Evolutionary conservation across 306 rosid genomes (phyloP).

Genomic region (Castanopsis chinensis): DNA sequence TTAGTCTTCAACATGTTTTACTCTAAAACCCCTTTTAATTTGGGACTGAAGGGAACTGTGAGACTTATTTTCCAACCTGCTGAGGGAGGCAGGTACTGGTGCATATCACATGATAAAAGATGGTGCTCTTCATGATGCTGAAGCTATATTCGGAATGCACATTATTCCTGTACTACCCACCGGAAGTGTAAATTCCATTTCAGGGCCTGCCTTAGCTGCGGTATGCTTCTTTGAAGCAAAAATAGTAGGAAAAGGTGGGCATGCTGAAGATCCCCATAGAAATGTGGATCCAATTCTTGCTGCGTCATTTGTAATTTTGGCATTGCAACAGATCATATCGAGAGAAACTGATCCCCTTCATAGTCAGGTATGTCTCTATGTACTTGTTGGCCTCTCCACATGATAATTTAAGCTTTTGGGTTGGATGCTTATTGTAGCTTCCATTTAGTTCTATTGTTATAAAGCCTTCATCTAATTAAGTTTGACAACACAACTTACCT

Average conservation of each 20-base stretch:
- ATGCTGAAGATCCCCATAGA: conserved; percentile 55
- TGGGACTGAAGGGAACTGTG: conserved; percentile 64
- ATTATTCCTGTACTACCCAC: conserved; percentile 31
- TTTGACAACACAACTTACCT: not conserved
- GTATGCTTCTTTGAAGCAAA: conserved; percentile 52
- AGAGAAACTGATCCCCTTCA: conserved; percentile 68
- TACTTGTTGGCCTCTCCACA: not conserved
- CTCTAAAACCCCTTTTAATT: not conserved
- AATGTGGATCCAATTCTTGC: conserved; percentile 61
- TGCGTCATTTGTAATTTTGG: conserved; percentile 59
- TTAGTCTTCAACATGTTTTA: conserved; percentile 6
- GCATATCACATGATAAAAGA: conserved; percentile 54
- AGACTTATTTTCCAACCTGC: conserved; percentile 74
- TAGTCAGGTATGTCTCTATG: conserved; percentile 41
- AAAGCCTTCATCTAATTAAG: not conserved
- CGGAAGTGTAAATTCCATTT: conserved; percentile 48
- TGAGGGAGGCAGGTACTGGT: conserved; percentile 71
- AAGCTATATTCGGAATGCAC: conserved; percentile 68
- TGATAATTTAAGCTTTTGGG: not conserved
- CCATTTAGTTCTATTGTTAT: not conserved
- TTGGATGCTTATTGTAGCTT: not conserved
- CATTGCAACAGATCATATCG: conserved; percentile 70
- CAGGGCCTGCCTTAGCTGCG: conserved; percentile 61
- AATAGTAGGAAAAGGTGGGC: conserved; percentile 58
- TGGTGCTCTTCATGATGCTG: conserved; percentile 54